Evolutionary conservation across 1,284 basidiomycete species (phyloP).

Genomic region (Cryptococcus sp.): DNA sequence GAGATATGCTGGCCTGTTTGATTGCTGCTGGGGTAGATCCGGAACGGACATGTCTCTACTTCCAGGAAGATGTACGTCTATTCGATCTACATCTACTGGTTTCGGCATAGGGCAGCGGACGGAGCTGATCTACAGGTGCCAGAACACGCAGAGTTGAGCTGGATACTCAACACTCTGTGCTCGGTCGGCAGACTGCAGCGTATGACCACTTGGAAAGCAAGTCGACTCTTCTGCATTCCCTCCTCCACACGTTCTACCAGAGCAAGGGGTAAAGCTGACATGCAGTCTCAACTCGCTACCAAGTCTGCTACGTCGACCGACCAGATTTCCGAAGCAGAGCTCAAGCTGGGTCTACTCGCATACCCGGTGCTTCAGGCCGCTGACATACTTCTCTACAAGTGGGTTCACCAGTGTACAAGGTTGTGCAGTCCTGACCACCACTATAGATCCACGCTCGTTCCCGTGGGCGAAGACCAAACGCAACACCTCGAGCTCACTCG

Average conservation of each 20-base stretch:
- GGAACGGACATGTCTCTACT: conserved; percentile 67
- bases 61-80: conserved; percentile 73
- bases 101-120: too few relatives aligned
- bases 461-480: conserved; percentile 90
- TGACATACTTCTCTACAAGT: conserved; percentile 83
- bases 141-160: conserved; percentile 81
- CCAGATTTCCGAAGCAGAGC: conserved; percentile 71
- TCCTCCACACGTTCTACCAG: too few relatives aligned
- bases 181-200: conserved; percentile 74
- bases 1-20: conserved; percentile 75
- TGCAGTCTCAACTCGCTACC: conserved; percentile 48
- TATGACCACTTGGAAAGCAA: conserved; percentile 95
- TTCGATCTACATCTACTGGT: neutral
- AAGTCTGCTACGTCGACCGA: conserved; percentile 67
- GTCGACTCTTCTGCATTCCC: too few relatives aligned
- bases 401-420: too few relatives aligned
- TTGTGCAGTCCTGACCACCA: too few relatives aligned
- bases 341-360: conserved; percentile 80
- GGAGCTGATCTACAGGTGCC: conserved; percentile 56
- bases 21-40: conserved; percentile 83
- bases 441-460: conserved; percentile 77
- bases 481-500: conserved; percentile 87
- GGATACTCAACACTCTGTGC: conserved; percentile 82
- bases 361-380: conserved; percentile 93
- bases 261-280: neutral